Evolutionary conservation across 2,329 filamentous ascomycete genomes (phyloP).

Genomic region (Epichloe gansuensis): DNA sequence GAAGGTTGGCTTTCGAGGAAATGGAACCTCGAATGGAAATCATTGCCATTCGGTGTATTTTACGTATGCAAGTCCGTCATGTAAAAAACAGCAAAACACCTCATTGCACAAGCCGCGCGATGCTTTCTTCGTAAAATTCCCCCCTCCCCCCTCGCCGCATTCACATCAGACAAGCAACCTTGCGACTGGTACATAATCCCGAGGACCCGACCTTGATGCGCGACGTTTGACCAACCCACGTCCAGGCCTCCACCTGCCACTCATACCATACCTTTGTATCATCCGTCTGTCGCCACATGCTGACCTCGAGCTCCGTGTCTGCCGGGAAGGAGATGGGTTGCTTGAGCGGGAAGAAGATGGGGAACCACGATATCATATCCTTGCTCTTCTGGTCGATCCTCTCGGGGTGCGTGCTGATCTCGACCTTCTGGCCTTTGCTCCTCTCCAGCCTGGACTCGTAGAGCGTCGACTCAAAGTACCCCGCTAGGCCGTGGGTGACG

Average conservation of each 20-base stretch:
- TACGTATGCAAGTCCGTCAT: background rate
- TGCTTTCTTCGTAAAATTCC: background rate
- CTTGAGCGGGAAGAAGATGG: slow-evolving; percentile 95
- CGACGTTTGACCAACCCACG: slow-evolving; percentile 44
- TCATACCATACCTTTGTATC: slow-evolving; percentile 97
- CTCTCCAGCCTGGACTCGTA: slow-evolving; percentile 45
- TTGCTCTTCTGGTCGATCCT: slow-evolving; percentile 86
- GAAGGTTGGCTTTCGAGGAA: too few species aligned
- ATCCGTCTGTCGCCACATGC: slow-evolving; percentile 93
- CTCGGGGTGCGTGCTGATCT: slow-evolving; percentile 85
- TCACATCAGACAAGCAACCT: slow-evolving; percentile 60
- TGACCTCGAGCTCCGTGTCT: slow-evolving; percentile 73
- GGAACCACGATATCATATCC: slow-evolving; percentile 99
- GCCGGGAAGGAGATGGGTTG: slow-evolving; percentile 76
- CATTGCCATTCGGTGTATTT: too few species aligned
- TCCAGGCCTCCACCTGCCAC: slow-evolving; percentile 84
- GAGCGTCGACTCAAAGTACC: slow-evolving; percentile 94
- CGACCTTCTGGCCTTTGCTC: slow-evolving; percentile 43
- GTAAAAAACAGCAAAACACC: too few species aligned
- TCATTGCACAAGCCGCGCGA: too few species aligned
- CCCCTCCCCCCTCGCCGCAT: background rate
- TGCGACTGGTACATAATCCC: slow-evolving; percentile 55
- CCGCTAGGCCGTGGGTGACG: slow-evolving; percentile 79
- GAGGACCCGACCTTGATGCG: slow-evolving; percentile 54
- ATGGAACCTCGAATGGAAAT: too few species aligned